Evolutionary conservation across 148 eudicot genomes (phyloP).

Genomic region (Rhododendron williamsianum): DNA sequence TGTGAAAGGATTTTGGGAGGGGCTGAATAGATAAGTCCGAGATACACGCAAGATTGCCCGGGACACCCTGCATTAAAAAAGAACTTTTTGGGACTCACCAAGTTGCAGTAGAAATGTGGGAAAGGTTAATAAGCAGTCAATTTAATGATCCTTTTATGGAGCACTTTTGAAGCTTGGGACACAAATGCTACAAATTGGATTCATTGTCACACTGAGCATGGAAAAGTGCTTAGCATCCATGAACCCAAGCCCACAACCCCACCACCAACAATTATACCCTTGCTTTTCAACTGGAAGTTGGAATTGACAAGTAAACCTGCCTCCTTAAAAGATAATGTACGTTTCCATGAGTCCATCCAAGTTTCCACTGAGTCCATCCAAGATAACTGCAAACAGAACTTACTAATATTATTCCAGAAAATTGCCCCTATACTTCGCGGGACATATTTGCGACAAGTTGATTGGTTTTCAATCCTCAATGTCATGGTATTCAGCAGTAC

Average conservation of each 20-base stretch:
- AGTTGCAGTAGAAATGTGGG: neutral
- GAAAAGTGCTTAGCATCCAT: neutral
- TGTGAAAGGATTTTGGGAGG: no score
- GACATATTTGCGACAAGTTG: neutral
- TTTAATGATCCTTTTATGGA: no score
- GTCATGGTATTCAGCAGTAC: neutral
- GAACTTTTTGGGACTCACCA: neutral
- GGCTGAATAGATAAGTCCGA: no score
- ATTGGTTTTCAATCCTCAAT: neutral
- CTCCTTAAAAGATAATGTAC: neutral
- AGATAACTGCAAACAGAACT: no score
- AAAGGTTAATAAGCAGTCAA: no score
- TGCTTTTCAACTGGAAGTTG: neutral
- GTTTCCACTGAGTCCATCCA: neutral
- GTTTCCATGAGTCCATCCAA: neutral
- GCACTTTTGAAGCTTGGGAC: neutral
- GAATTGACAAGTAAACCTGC: neutral
- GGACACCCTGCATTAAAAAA: no score
- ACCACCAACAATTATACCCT: neutral
- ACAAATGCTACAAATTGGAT: neutral
- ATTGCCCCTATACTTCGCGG: no score
- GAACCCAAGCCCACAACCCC: neutral
- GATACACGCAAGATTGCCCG: no score
- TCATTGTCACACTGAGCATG: neutral
- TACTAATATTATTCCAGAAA: neutral